These are phyloP conservation scores for Mucor piriformis DNA, from an alignment of 371 early-diverging fungal genomes.

Conservation along the genomic window DNA sequence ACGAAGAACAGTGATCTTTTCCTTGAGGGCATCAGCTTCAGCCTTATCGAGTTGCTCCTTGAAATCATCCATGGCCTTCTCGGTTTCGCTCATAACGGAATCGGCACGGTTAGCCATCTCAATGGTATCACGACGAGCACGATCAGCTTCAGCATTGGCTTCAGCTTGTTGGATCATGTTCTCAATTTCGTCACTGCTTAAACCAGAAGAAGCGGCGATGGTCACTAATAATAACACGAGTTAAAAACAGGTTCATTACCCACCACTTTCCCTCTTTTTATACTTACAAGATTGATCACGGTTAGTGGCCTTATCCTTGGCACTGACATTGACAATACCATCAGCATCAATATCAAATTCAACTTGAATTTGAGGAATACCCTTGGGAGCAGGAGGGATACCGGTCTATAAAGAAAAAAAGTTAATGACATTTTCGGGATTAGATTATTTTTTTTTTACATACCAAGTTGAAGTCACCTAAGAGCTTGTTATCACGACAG, in stretches of 20 bases:
- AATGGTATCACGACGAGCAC: conserved; percentile 81
- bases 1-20: conserved; percentile 72
- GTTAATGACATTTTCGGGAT: no score
- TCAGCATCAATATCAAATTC: conserved; percentile 97
- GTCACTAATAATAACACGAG: conserved; percentile 57
- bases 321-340: conserved; percentile 95
- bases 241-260: not conserved
- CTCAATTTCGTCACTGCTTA: conserved; percentile 88
- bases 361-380: conserved; percentile 86
- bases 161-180: conserved; percentile 90
- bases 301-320: conserved; percentile 91
- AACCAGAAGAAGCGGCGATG: conserved; percentile 91
- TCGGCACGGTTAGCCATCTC: conserved; percentile 90
- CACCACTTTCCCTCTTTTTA: not conserved
- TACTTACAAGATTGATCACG: conserved; percentile 76
- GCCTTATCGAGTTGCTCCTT: conserved; percentile 84
- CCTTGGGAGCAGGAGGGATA: conserved; percentile 81
- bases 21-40: conserved; percentile 75
- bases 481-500: conserved; percentile 91
- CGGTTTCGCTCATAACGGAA: conserved; percentile 82
- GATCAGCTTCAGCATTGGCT: conserved; percentile 82
- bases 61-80: conserved; percentile 88
- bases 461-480: conserved; percentile 91
- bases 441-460: no score
- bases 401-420: conserved; percentile 37